Evolutionary conservation across 2,329 filamentous ascomycete species (phyloP), one percentile per base, ranked within the genome.

Genomic region (Botrytis aclada): DNA sequence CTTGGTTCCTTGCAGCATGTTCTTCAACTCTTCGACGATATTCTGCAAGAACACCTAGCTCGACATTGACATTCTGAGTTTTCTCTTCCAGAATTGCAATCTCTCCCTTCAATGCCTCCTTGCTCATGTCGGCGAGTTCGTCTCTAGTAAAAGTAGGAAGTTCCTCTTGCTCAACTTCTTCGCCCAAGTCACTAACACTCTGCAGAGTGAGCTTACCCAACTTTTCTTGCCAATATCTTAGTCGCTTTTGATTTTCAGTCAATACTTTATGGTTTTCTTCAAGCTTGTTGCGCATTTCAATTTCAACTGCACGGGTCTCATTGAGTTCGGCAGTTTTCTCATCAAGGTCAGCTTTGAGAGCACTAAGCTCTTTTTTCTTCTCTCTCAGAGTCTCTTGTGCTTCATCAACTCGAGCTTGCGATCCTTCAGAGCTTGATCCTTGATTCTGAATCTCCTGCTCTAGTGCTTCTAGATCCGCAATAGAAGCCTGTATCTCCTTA

Each of bases 251-350:
- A 82, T 97, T 97, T 80, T 98, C 95, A 0, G 84, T 83, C 22
- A 98, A 87, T 16, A 91, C 89, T 83, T 99, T 99, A 77, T 97
- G 93, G 81, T 95, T 96, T 80, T 98, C 95, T 80, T 98, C 96
- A 1, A 99, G 90, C 84, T 97, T 97, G 83, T 98, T 98, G 75
- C 93, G 92, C 94, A 98, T 98, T 83, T 99, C 96, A 74, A 99
- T 98, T 82, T 99, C 96, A 4, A 92, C 86, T 0, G 94, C 95
- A 16, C 95, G 89, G 0, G 92, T 97, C 80, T 94, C 92, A 80
- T 98, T 98, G 72, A 98, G 87, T 81, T 97, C 94, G 0, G 90
- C 84, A 2, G 89, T 92, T 85, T 95, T 97, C 78, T 93, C 90
- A 77, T 99, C 95, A 18, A 98, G 87, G 78, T 97, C 93, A 6